These are phyloP conservation scores for Orbilia blumenaviensis DNA, from an alignment of 2,329 filamentous ascomycete species.

Conservation along the genomic window DNA sequence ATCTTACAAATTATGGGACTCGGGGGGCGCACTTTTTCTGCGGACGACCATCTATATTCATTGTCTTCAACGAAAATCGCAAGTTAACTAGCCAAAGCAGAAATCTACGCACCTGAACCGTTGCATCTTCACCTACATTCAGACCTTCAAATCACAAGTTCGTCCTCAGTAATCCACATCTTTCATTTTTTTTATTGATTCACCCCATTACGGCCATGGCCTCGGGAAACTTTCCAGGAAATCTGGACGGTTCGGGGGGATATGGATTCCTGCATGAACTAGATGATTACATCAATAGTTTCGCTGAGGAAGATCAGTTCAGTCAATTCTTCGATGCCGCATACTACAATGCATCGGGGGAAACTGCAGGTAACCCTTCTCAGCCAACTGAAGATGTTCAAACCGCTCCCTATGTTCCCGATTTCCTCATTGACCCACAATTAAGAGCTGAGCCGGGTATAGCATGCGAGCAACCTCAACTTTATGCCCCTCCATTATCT, in stretches of 20 bases:
- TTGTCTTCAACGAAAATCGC: constrained; percentile 6
- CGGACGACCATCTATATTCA: neutral
- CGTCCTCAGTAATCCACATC: neutral
- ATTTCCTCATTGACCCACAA: constrained; percentile 35
- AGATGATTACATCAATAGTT: constrained; percentile 43
- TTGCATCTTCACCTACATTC: neutral
- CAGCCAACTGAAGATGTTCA: neutral
- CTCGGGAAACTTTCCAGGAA: neutral
- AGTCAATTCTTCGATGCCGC: constrained; percentile 34
- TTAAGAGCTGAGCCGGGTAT: neutral
- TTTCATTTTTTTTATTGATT: neutral
- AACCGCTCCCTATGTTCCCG: neutral
- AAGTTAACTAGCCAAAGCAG: neutral
- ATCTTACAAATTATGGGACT: constrained; percentile 24
- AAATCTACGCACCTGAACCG: neutral
- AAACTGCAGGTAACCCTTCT: neutral
- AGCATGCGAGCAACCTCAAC: neutral
- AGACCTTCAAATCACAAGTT: neutral
- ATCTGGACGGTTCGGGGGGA: neutral
- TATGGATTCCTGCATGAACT: constrained; percentile 29
- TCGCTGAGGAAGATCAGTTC: constrained; percentile 3
- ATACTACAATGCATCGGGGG: neutral
- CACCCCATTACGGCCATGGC: constrained; percentile 1
- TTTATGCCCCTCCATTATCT: neutral
- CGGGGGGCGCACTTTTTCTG: neutral